Evolutionary conservation across 768 basidiomycete genomes (phyloP), one percentile per base, ranked within the genome.

Genomic region (Rhizopogon sp.): DNA sequence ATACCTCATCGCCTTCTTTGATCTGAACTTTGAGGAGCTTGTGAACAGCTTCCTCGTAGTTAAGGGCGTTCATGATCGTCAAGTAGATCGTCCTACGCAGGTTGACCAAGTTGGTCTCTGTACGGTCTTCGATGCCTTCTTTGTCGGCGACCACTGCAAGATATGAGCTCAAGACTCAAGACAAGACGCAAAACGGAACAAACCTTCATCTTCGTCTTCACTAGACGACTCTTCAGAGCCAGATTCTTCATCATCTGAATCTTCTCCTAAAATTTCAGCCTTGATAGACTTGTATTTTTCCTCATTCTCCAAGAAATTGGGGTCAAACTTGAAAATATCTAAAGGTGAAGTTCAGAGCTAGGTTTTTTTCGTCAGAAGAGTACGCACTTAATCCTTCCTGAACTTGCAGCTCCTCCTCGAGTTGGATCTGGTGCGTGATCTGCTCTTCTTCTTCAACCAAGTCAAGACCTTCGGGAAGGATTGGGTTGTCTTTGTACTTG

Each of bases 1-100:
- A 53, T 65, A 96, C 95, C 85, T 99, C 97, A 70, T 97, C 85
- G 1, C 96, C 97, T 66, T 95, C 93, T 52, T 83, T 76, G 13
- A 98, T 74, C 61, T 96, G 88, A 22, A 99, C 83, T 70, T 96
- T 98, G 66, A 98, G 82, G 29, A 99, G 72, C 68, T 99, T 99
- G 73, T 99, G 97, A 0, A 98, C 95, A 0, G 96, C 96, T 84
- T 99, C 97, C 70, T 99, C 97, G 67, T 93, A 97, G 70, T 92
- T 94, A 56, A 98, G 79, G 43, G 94, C 93, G 66, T 98, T 98
- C 96, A 98, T 98, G 76, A 98, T 96, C 0, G 97, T 97, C 59
- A 99, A 74, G 69, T 99, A 99, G 68, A 99, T 98, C 22, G 84
- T 81, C 64, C 94, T 83, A 49, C 97, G 87, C 49, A 99, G 73